These are phyloP conservation scores for Bjerkandera adusta DNA, from an alignment of 1,284 basidiomycete genomes.

Conservation along the genomic window DNA sequence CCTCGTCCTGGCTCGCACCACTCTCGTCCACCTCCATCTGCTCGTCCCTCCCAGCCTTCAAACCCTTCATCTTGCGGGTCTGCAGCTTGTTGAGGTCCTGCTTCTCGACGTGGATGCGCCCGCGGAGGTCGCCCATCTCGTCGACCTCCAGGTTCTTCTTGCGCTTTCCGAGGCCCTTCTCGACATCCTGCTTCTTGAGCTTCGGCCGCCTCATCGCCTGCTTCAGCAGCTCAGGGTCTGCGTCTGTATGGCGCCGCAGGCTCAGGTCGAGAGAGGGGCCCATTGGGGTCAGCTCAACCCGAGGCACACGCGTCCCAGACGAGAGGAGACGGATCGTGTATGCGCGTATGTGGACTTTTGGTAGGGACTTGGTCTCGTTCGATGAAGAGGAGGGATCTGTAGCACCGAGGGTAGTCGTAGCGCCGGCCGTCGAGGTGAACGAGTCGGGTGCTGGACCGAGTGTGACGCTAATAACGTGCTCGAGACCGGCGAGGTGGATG, in stretches of 20 bases:
- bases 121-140: conserved; percentile 96
- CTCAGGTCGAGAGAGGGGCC: conserved; percentile 89
- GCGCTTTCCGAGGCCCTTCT: conserved; percentile 89
- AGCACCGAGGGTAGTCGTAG: conserved; percentile 31
- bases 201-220: conserved; percentile 84
- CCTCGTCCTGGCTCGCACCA: conserved; percentile 24
- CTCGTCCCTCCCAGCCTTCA: conserved; percentile 52
- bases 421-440: conserved; percentile 48
- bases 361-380: conserved; percentile 50
- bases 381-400: conserved; percentile 32
- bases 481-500: conserved; percentile 83
- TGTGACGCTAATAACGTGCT: conserved; percentile 89
- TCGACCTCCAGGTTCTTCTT: conserved; percentile 95
- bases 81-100: conserved; percentile 90
- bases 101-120: conserved; percentile 84
- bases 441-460: conserved; percentile 64
- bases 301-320: conserved; percentile 78
- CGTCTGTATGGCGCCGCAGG: conserved; percentile 71
- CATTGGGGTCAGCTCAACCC: conserved; percentile 84
- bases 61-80: conserved; percentile 89
- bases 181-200: conserved; percentile 81
- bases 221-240: conserved; percentile 81
- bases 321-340: conserved; percentile 79
- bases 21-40: conserved; percentile 31
- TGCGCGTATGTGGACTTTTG: conserved; percentile 85